Percentiles rank a stretch among this genome's conserved stretches.
These are phyloP conservation scores for Daucus carota DNA, from an alignment of 129 eudicot genomes.

Conservation along the genomic window DNA sequence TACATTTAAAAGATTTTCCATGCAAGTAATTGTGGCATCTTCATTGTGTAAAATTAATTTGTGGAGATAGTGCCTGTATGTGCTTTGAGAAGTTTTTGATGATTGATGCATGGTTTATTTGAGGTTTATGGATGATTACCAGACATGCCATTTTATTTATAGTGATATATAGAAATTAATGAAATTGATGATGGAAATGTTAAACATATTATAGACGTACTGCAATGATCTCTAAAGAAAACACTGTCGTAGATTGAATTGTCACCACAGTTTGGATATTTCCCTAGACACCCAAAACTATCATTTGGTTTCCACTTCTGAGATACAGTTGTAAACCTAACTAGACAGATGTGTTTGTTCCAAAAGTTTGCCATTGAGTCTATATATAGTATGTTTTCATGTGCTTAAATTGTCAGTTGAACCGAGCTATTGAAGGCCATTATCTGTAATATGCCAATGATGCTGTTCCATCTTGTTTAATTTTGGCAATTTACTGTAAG, in stretches of 20 bases:
- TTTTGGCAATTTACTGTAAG: not conserved
- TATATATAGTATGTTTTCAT: not conserved
- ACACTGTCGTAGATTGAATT: not conserved
- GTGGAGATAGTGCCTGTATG: not conserved
- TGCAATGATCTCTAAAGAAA: not conserved
- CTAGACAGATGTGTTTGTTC: too few relatives aligned
- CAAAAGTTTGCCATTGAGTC: too few relatives aligned
- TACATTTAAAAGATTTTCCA: too few relatives aligned
- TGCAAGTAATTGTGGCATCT: too few relatives aligned
- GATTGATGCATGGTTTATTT: too few relatives aligned
- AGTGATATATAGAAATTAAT: too few relatives aligned
- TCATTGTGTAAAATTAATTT: not conserved
- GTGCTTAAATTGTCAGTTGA: not conserved
- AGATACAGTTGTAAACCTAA: not conserved
- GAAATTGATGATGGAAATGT: not conserved
- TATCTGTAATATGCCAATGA: not conserved
- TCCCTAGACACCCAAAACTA: not conserved
- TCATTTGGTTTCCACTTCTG: not conserved
- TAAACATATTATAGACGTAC: not conserved
- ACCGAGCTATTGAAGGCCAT: not conserved
- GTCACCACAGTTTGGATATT: not conserved
- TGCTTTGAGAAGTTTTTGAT: not conserved
- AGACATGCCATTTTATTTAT: not conserved
- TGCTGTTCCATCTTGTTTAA: not conserved
- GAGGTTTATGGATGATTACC: too few relatives aligned